Conservation (phyloP, 78 protist genomes). For the Tieghemostelium lacteum region DNA sequence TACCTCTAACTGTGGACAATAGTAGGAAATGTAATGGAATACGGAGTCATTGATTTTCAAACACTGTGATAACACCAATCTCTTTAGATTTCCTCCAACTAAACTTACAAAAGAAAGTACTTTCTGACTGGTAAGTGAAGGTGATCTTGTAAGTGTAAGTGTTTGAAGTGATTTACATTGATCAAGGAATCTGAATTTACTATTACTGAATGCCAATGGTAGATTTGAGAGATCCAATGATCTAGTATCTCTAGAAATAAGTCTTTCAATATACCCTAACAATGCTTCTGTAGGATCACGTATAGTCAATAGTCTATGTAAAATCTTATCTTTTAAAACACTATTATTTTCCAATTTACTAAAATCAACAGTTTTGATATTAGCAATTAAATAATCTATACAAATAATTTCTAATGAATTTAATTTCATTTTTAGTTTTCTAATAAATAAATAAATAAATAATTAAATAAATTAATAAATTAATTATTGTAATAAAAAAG, state of each 20-base stretch:
- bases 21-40: slow-evolving; percentile 8
- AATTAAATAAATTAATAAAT: too few species aligned
- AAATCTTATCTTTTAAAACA: neutral
- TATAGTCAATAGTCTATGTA: slow-evolving; percentile 10
- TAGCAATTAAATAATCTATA: slow-evolving; percentile 6
- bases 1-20: neutral
- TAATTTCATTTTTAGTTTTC: neutral
- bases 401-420: slow-evolving; percentile 25
- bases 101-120: neutral
- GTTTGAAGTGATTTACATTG: neutral
- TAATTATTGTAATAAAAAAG: too few species aligned
- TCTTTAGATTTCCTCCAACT: neutral
- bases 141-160: neutral
- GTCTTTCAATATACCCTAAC: too few species aligned
- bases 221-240: too few species aligned
- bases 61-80: slow-evolving; percentile 4
- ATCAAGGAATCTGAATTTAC: too few species aligned
- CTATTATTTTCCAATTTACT: neutral
- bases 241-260: too few species aligned
- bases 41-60: slow-evolving; percentile 6
- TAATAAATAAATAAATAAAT: too few species aligned
- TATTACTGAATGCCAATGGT: neutral
- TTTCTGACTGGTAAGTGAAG: neutral
- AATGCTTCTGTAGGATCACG: too few species aligned
- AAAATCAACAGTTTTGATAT: neutral